Evolutionary conservation across 495 filamentous ascomycete species (phyloP).

Genomic region (Aspergillus bertholletiae): DNA sequence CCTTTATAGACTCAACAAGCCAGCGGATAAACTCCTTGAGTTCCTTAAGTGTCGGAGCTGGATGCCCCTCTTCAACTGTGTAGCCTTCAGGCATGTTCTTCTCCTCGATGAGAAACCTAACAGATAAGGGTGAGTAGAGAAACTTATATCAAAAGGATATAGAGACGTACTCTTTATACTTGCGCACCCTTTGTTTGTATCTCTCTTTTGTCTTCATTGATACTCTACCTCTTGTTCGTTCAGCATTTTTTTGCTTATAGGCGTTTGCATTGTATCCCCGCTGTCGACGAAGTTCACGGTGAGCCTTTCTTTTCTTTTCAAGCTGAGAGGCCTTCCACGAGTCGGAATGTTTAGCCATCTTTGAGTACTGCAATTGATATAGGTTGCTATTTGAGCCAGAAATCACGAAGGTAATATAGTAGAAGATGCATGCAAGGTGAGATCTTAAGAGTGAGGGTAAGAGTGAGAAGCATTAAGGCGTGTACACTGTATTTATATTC

Average conservation of each 20-base stretch:
- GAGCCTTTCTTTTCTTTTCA: constrained; percentile 5
- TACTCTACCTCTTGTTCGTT: constrained; percentile 8
- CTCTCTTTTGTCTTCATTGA: constrained; percentile 2
- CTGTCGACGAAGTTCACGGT: constrained; percentile 6
- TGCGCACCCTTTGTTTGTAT: constrained; percentile 2
- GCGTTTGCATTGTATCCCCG: constrained; percentile 1
- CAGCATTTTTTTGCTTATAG: constrained; percentile 2
- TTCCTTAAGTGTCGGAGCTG: constrained; percentile 1
- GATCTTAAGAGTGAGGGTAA: neutral
- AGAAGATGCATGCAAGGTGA: neutral
- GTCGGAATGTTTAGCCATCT: neutral
- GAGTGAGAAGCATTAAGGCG: neutral
- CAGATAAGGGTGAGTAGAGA: constrained; percentile 1
- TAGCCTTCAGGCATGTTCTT: constrained; percentile 3
- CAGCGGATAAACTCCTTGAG: constrained; percentile 9
- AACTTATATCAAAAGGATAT: constrained; percentile 2
- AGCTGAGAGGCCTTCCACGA: neutral
- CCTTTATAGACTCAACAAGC: neutral
- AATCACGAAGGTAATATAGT: neutral
- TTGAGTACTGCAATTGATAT: neutral
- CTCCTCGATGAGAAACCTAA: constrained; percentile 5
- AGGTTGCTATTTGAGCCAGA: neutral
- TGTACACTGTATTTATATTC: neutral
- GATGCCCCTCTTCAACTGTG: constrained; percentile 1
- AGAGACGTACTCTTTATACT: constrained; percentile 8